A percentile compares a stretch with the other conserved stretches of the same genome.
Evolutionary conservation across 257 asterid genomes (phyloP).

Genomic region (Nicotiana undulata): DNA sequence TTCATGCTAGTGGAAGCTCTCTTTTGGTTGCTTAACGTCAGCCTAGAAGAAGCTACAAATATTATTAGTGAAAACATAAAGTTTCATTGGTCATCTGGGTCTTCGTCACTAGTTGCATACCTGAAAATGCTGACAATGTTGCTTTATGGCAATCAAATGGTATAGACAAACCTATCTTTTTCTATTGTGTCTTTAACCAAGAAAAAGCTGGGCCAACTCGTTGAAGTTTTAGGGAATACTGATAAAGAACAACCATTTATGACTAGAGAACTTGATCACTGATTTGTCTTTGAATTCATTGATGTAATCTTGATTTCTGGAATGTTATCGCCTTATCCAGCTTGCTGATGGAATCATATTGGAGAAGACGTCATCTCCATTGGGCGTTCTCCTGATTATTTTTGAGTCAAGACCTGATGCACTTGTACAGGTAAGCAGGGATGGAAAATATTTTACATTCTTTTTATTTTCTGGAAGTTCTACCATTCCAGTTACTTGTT

Average conservation of each 20-base stretch:
- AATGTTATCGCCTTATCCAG: conserved; percentile 30
- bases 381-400: conserved; percentile 70
- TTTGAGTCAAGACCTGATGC: conserved; percentile 93
- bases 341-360: conserved; percentile 64
- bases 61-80: background rate
- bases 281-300: background rate
- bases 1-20: background rate
- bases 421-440: conserved; percentile 60
- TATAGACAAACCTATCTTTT: background rate
- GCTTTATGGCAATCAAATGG: background rate
- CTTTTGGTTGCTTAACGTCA: background rate
- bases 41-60: background rate
- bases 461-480: background rate
- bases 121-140: background rate
- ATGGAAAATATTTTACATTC: background rate
- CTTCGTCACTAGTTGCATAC: background rate
- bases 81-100: conserved; percentile 5
- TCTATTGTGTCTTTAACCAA: background rate
- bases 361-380: conserved; percentile 65
- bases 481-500: background rate
- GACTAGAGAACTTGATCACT: background rate
- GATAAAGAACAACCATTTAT: background rate
- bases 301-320: conserved; percentile 1
- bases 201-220: background rate
- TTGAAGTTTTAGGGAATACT: background rate